Percentiles rank a stretch among this genome's conserved stretches.
These are phyloP conservation scores for Saposhnikovia divaricata DNA, from an alignment of 129 eudicot species.

Conservation along the genomic window DNA sequence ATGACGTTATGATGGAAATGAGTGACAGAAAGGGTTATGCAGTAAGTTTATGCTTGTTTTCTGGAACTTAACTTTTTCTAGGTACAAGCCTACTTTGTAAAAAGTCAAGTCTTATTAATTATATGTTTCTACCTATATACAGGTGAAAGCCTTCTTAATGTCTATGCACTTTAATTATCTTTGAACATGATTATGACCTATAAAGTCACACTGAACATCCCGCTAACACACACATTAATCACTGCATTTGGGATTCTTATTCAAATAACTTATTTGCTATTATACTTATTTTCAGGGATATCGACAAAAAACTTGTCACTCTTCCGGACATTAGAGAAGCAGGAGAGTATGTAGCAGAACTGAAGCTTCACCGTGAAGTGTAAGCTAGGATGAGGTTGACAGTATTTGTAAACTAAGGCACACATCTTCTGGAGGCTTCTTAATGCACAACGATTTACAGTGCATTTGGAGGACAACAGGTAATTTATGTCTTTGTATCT, in stretches of 20 bases:
- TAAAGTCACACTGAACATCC: background rate
- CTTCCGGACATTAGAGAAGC: slow-evolving; percentile 94
- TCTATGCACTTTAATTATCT: background rate
- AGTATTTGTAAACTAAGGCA: slow-evolving; percentile 61
- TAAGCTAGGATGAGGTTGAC: slow-evolving; percentile 69
- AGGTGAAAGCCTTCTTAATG: slow-evolving; percentile 8
- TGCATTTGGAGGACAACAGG: background rate
- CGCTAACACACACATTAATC: background rate
- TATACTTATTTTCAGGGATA: slow-evolving; percentile 39
- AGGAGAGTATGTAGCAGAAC: slow-evolving; percentile 80
- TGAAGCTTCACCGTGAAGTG: slow-evolving; percentile 92
- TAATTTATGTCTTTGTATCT: background rate
- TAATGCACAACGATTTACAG: background rate
- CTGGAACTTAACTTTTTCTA: too few species aligned
- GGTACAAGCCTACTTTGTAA: too few species aligned
- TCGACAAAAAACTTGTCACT: slow-evolving; percentile 73
- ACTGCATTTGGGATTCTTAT: background rate
- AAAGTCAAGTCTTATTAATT: too few species aligned
- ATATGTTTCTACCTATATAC: too few species aligned
- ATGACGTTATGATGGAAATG: too few species aligned
- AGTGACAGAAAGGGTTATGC: too few species aligned
- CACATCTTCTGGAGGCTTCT: background rate
- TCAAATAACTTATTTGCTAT: background rate
- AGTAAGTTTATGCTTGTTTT: too few species aligned
- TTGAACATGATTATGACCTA: background rate